Percentiles rank a stretch among this genome's conserved stretches.
phyloP scores from a whole-genome alignment of 2,329 filamentous ascomycete species.

The Ustilaginoidea virens region DNA sequence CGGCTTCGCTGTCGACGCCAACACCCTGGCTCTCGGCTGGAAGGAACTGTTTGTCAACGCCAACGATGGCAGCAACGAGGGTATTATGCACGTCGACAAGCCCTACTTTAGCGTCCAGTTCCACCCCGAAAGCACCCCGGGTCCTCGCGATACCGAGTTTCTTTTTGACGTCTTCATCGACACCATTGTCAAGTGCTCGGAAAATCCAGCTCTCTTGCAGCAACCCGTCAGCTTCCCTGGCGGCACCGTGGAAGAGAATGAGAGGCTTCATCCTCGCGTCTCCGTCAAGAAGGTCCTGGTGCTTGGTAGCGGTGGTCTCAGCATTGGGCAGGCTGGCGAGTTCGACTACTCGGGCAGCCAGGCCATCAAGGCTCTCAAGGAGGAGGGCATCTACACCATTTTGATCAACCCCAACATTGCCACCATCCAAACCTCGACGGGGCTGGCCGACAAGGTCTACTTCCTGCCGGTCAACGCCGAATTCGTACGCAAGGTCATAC shows the following conservation, averaged over 20 bases:
- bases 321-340: slow-evolving; percentile 94
- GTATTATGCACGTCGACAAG: slow-evolving; percentile 71
- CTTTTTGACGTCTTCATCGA: slow-evolving; percentile 94
- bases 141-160: slow-evolving; percentile 88
- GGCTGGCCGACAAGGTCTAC: slow-evolving; percentile 95
- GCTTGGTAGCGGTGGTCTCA: slow-evolving; percentile 84
- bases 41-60: slow-evolving; percentile 93
- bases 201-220: slow-evolving; percentile 49
- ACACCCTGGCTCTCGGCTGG: slow-evolving; percentile 64
- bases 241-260: slow-evolving; percentile 65
- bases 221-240: slow-evolving; percentile 77
- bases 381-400: slow-evolving; percentile 95
- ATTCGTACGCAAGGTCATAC: slow-evolving; percentile 94
- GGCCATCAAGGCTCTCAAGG: slow-evolving; percentile 94
- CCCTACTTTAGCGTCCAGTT: slow-evolving; percentile 99
- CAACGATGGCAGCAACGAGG: slow-evolving; percentile 96
- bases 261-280: slow-evolving; percentile 60
- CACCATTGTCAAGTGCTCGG: slow-evolving; percentile 59
- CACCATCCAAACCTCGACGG: slow-evolving; percentile 96
- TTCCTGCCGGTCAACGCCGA: slow-evolving; percentile 95
- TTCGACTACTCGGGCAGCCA: slow-evolving; percentile 98
- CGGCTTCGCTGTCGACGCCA: slow-evolving; percentile 80
- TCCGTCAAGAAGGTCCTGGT: slow-evolving; percentile 89
- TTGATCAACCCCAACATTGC: slow-evolving; percentile 99
- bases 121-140: slow-evolving; percentile 92